Conservation (phyloP, 1,284 basidiomycete species). For the Stereum hirsutum region DNA sequence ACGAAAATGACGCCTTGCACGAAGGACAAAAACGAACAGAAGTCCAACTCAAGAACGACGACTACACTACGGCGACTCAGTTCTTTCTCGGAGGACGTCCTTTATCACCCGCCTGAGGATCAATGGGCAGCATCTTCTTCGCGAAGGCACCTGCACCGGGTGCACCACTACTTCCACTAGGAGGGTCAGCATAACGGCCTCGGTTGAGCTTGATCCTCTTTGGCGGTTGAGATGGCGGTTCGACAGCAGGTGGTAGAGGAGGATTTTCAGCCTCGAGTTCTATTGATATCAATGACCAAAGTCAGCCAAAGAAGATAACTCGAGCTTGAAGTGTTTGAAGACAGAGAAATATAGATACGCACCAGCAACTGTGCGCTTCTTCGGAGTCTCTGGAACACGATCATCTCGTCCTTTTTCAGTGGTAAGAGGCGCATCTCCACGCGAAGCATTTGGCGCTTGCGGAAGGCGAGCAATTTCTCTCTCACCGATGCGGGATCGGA, state of each 20-base stretch:
- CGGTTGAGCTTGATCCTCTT: slow-evolving; percentile 31
- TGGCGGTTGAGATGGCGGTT: slow-evolving; percentile 17
- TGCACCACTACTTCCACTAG: slow-evolving; percentile 9
- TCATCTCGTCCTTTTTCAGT: slow-evolving; percentile 9
- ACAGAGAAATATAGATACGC: slow-evolving; percentile 15
- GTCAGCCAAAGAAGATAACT: neutral
- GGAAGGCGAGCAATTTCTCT: slow-evolving; percentile 36
- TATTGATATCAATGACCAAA: no score
- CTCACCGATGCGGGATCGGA: slow-evolving; percentile 60
- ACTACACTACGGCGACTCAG: slow-evolving; percentile 17
- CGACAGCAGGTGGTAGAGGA: no score
- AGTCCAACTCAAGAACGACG: no score
- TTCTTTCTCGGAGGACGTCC: slow-evolving; percentile 40
- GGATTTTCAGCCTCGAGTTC: no score
- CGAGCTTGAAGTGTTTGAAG: neutral
- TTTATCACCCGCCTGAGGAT: slow-evolving; percentile 48
- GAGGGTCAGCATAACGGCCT: slow-evolving; percentile 31
- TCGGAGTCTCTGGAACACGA: slow-evolving; percentile 51
- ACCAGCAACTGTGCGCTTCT: slow-evolving; percentile 66
- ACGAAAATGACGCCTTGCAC: no score
- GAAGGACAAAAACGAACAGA: neutral
- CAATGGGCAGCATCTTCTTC: slow-evolving; percentile 50
- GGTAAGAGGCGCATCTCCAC: slow-evolving; percentile 6
- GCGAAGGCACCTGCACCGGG: slow-evolving; percentile 32
- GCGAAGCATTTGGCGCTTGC: slow-evolving; percentile 22